Conservation (phyloP, 169 alveolate species). For the Cryptosporidium ubiquitum region DNA sequence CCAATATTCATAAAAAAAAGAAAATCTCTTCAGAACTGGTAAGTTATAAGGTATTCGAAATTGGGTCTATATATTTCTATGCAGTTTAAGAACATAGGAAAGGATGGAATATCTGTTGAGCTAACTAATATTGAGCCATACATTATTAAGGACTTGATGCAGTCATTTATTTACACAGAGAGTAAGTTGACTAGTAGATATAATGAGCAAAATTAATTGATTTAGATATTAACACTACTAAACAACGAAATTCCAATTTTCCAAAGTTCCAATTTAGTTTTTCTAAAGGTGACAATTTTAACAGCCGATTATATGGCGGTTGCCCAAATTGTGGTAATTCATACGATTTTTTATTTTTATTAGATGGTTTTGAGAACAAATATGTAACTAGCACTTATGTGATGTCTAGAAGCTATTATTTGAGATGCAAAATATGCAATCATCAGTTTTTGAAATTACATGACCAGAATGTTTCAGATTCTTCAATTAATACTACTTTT, state of each 20-base stretch:
- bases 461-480: constrained; percentile 14
- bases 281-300: constrained; percentile 35
- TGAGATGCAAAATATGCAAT: constrained; percentile 40
- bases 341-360: constrained; percentile 11
- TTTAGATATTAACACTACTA: constrained; percentile 9
- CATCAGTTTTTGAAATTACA: not conserved
- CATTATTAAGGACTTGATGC: constrained; percentile 45
- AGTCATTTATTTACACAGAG: constrained; percentile 30
- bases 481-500: not conserved
- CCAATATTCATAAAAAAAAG: not conserved
- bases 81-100: constrained; percentile 34
- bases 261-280: constrained; percentile 56
- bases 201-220: not conserved
- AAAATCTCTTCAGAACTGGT: not conserved
- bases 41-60: not conserved
- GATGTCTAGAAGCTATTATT: not conserved
- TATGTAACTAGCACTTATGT: no score
- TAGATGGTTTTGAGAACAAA: not conserved
- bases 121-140: constrained; percentile 18
- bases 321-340: constrained; percentile 51
- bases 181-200: constrained; percentile 4
- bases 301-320: constrained; percentile 26
- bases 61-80: not conserved
- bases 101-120: constrained; percentile 3
- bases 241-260: constrained; percentile 13